These are phyloP conservation scores for Amaranthus tricolor DNA, from an alignment of 179 eudicot genomes.

Conservation along the genomic window DNA sequence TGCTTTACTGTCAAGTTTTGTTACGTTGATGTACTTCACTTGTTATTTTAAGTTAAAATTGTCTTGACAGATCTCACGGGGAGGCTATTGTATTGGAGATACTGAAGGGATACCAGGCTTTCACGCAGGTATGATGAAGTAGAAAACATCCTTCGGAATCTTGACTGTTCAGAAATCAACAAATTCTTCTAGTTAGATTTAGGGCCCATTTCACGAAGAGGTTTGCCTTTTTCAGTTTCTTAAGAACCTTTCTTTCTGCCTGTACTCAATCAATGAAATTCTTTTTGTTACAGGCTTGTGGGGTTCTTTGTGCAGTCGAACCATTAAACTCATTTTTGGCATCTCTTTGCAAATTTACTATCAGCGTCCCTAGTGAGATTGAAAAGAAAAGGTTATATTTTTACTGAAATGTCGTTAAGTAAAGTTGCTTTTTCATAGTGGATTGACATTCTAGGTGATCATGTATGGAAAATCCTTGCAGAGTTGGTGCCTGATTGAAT, in stretches of 20 bases:
- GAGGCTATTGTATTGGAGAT: slow-evolving; percentile 97
- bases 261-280: slow-evolving; percentile 23
- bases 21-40: neutral
- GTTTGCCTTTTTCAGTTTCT: neutral
- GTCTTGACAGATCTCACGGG: slow-evolving; percentile 76
- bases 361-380: slow-evolving; percentile 64
- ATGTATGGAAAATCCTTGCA: neutral
- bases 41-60: slow-evolving; percentile 30
- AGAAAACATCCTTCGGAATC: neutral
- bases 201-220: neutral
- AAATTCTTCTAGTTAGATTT: slow-evolving; percentile 10
- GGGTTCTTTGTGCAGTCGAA: slow-evolving; percentile 85
- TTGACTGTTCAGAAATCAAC: neutral
- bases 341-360: slow-evolving; percentile 95
- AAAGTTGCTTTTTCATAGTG: neutral
- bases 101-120: slow-evolving; percentile 96
- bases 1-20: slow-evolving; percentile 11
- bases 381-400: slow-evolving; percentile 75
- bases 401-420: neutral
- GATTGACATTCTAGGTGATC: slow-evolving; percentile 8
- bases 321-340: slow-evolving; percentile 94
- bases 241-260: neutral
- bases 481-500: neutral
- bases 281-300: slow-evolving; percentile 72
- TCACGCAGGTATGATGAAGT: slow-evolving; percentile 73